Percentiles rank a stretch among this genome's conserved stretches.
Evolutionary conservation across 768 basidiomycete genomes (phyloP).

Genomic region (Tylopilus plumbeoviolaceoides): DNA sequence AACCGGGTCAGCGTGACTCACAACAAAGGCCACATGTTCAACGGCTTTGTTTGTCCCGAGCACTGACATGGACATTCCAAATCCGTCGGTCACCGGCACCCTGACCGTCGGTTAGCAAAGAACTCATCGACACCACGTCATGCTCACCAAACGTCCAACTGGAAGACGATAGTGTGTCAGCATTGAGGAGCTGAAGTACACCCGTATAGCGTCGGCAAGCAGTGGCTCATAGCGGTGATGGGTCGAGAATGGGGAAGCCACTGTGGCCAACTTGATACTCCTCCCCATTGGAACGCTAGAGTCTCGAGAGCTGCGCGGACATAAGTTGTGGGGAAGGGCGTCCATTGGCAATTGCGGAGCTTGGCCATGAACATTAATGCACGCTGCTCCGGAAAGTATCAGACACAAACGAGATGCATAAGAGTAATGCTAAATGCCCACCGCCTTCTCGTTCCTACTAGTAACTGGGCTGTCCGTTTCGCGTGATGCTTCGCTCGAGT

Average conservation of each 20-base stretch:
- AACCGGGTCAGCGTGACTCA: no score
- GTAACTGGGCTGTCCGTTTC: slow-evolving; percentile 9
- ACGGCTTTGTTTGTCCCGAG: no score
- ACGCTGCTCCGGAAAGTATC: slow-evolving; percentile 13
- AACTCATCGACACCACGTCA: no score
- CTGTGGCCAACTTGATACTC: slow-evolving; percentile 64
- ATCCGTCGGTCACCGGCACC: no score
- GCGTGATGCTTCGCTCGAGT: background rate
- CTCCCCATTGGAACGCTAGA: slow-evolving; percentile 68
- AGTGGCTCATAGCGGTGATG: slow-evolving; percentile 59
- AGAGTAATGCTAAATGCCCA: slow-evolving; percentile 44
- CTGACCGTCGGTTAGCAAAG: no score
- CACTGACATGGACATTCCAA: no score
- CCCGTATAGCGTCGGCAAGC: slow-evolving; percentile 60
- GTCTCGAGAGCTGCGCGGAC: slow-evolving; percentile 23
- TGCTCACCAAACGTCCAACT: no score
- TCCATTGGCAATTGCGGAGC: slow-evolving; percentile 31
- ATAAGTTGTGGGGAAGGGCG: slow-evolving; percentile 51
- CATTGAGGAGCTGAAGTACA: slow-evolving; percentile 53
- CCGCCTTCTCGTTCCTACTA: slow-evolving; percentile 46
- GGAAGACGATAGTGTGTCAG: no score
- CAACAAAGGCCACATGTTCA: no score
- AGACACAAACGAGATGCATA: background rate
- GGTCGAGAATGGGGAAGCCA: slow-evolving; percentile 69
- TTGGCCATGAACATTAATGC: slow-evolving; percentile 29